Base-by-base conservation (phyloP, 345 rosid genomes). In the Populus euphratica region DNA sequence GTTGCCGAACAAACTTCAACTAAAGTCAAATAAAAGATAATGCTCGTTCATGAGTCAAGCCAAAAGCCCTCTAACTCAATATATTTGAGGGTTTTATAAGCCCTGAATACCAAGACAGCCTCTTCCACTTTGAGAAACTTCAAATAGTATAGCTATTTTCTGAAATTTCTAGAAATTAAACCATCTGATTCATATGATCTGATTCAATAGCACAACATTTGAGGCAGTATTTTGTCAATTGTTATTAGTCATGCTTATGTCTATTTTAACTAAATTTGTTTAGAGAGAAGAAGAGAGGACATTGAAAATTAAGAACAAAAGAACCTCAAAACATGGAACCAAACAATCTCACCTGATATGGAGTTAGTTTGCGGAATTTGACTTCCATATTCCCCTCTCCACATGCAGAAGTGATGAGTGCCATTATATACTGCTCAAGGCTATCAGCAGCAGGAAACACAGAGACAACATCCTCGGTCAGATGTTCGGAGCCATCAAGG, bases 391-490 rank as follows among this genome's bases (percentile, higher is more conserved):
- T 86, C 67, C 86, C 93, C 35, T 90, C 91, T 80, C 84, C 94
- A 65, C 90, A 87, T 12, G 84, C 82, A 70, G 94, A 85, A 59
- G 89, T 66, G 73, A 92, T 88, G 74, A 92, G 85, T 73, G 90
- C 77, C 83, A 90, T 86, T 74, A 93, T 87, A 85, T 82, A 90
- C 82, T 86, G 94, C 89, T 96, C 99, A 82, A 96, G 96, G 83
- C 86, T 87, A 88, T 93, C 93, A 59, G 99, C 98, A 74, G 85
- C 87, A 5, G 98, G 99, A 75, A 93, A 92, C 61, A 96, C 99
- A 84, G 96, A 90, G 73, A 87, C 93, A 27, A 87, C 92, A 80
- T 92, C 99, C 86, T 96, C 99, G 18, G 97, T 93, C 85, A 96
- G 83, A 77, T 93, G 94, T 80, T 96, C 97, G 72, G 90, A 90